A percentile compares a stretch with the other conserved stretches of the same genome.
phyloP scores from a whole-genome alignment of 2,329 filamentous ascomycete genomes.

The Aspergillus novoparasiticus region DNA sequence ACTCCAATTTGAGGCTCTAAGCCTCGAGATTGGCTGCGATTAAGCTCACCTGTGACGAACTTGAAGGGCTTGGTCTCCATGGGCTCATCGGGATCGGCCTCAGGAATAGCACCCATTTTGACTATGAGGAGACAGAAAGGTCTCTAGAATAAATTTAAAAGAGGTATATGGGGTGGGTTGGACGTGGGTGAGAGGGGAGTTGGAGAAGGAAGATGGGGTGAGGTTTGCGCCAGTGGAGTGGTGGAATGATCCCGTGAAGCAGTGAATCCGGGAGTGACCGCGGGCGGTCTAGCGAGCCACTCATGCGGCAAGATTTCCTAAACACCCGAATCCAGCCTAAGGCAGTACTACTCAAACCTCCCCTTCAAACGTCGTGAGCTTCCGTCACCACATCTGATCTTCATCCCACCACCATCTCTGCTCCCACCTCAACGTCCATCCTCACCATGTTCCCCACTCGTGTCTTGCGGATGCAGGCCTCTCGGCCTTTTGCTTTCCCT shows the following conservation, averaged over 20 bases:
- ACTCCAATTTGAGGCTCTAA: slow-evolving; percentile 31
- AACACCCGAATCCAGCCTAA: slow-evolving; percentile 36
- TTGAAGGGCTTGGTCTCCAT: slow-evolving; percentile 99
- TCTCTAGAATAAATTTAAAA: slow-evolving; percentile 14
- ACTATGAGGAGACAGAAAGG: slow-evolving; percentile 33
- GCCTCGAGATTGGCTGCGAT: slow-evolving; percentile 17
- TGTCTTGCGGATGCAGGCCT: slow-evolving; percentile 63
- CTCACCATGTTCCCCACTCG: slow-evolving; percentile 68
- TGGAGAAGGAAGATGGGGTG: slow-evolving; percentile 29
- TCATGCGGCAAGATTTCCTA: slow-evolving; percentile 38
- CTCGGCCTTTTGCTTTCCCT: slow-evolving; percentile 55
- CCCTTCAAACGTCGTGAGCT: slow-evolving; percentile 22
- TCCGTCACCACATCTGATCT: slow-evolving; percentile 24
- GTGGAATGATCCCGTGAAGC: slow-evolving; percentile 37
- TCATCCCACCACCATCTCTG: slow-evolving; percentile 24
- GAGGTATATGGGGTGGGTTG: slow-evolving; percentile 12
- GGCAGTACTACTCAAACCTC: slow-evolving; percentile 19
- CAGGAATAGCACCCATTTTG: slow-evolving; percentile 80
- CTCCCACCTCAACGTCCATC: slow-evolving; percentile 12
- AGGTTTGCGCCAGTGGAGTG: slow-evolving; percentile 33
- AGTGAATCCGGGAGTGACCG: slow-evolving; percentile 41
- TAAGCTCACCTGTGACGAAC: slow-evolving; percentile 91
- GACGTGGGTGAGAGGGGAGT: slow-evolving; percentile 23
- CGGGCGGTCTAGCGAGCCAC: slow-evolving; percentile 43
- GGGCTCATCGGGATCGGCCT: slow-evolving; percentile 68